Percentiles rank a stretch among this genome's conserved stretches.
Evolutionary conservation across 306 rosid species (phyloP).

Genomic region (Malus fusca): DNA sequence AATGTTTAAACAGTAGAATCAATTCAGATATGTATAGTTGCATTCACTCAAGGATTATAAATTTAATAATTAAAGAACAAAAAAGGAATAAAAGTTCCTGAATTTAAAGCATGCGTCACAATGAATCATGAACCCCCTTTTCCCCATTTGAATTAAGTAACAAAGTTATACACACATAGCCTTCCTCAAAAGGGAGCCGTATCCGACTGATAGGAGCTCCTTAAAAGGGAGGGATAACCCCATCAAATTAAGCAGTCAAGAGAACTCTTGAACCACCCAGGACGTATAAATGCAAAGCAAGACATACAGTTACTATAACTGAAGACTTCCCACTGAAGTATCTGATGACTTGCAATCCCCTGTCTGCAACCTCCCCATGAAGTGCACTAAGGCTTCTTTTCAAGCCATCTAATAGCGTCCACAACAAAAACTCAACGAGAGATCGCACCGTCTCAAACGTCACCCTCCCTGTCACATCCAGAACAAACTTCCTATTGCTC

Average conservation of each 20-base stretch:
- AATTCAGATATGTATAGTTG: not conserved
- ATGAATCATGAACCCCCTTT: not conserved
- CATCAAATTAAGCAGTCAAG: conserved; percentile 49
- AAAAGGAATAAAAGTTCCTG: not conserved
- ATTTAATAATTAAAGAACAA: not conserved
- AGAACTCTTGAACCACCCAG: conserved; percentile 50
- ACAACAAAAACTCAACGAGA: conserved; percentile 49
- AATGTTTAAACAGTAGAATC: not conserved
- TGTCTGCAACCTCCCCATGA: conserved; percentile 53
- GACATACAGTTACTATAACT: conserved; percentile 64
- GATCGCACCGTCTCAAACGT: conserved; percentile 69
- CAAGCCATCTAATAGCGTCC: conserved; percentile 53
- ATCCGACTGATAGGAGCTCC: not conserved
- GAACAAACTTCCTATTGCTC: conserved; percentile 55
- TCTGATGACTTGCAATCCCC: conserved; percentile 61
- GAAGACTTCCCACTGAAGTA: conserved; percentile 77
- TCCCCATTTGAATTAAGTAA: not conserved
- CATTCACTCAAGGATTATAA: not conserved
- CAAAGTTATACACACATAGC: not conserved
- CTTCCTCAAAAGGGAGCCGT: not conserved
- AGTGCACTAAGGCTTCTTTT: conserved; percentile 45
- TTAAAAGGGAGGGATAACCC: conserved; percentile 1
- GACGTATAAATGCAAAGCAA: conserved; percentile 73
- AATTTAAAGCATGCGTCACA: not conserved
- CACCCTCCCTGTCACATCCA: conserved; percentile 82